Evolutionary conservation across 2,329 filamentous ascomycete species (phyloP).

Genomic region (Myriosclerotinia scirpicola): DNA sequence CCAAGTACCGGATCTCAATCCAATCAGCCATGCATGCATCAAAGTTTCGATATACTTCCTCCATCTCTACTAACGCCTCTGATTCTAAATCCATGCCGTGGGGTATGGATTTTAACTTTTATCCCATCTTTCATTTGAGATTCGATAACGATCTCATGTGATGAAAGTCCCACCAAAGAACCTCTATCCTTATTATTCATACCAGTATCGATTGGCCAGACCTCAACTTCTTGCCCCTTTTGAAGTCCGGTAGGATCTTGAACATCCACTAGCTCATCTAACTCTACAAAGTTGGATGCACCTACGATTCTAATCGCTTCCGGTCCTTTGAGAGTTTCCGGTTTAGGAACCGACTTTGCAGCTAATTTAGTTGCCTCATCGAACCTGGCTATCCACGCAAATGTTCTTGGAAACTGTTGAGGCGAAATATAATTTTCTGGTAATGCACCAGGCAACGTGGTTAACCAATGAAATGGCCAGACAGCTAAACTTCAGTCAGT

Average conservation of each 20-base stretch:
- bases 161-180: slow-evolving; percentile 51
- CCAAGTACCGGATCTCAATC: neutral
- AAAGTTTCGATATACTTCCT: slow-evolving; percentile 24
- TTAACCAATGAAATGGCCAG: slow-evolving; percentile 68
- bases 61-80: slow-evolving; percentile 17
- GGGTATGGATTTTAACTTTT: slow-evolving; percentile 58
- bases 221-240: slow-evolving; percentile 53
- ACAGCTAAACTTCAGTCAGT: slow-evolving; percentile 41
- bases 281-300: slow-evolving; percentile 49
- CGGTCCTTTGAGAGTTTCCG: slow-evolving; percentile 51
- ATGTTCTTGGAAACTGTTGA: slow-evolving; percentile 57
- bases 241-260: slow-evolving; percentile 54
- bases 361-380: slow-evolving; percentile 48
- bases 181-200: slow-evolving; percentile 59
- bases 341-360: slow-evolving; percentile 43
- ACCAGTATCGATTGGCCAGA: slow-evolving; percentile 65
- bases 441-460: slow-evolving; percentile 54
- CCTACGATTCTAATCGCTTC: slow-evolving; percentile 53
- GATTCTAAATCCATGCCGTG: slow-evolving; percentile 58
- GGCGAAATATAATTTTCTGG: slow-evolving; percentile 53
- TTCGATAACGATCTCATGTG: slow-evolving; percentile 59
- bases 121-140: slow-evolving; percentile 45
- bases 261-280: slow-evolving; percentile 47
- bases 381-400: slow-evolving; percentile 66
- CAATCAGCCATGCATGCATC: neutral